These are phyloP conservation scores for Acmispon strigosus DNA, from an alignment of 306 rosid species.

Conservation along the genomic window DNA sequence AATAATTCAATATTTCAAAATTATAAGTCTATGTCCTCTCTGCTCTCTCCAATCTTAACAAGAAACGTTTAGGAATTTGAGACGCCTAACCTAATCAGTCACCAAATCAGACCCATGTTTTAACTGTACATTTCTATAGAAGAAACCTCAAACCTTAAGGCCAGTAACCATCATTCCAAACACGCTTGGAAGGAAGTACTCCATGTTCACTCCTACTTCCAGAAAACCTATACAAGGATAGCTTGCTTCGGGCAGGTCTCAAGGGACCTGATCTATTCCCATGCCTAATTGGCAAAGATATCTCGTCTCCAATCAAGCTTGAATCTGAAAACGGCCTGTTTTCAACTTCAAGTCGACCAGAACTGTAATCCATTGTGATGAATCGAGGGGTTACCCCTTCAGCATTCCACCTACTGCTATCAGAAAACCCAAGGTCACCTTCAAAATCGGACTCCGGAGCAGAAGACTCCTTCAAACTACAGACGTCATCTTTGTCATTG, in stretches of 20 bases:
- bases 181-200: constrained; percentile 48
- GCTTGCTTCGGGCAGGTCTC: constrained; percentile 64
- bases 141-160: constrained; percentile 36
- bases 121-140: constrained; percentile 56
- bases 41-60: constrained; percentile 19
- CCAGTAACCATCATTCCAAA: constrained; percentile 41
- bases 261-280: constrained; percentile 88
- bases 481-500: constrained; percentile 64
- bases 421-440: constrained; percentile 62
- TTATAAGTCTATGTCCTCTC: constrained; percentile 39
- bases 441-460: constrained; percentile 61
- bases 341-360: constrained; percentile 79
- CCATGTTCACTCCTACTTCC: constrained; percentile 86
- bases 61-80: constrained; percentile 24
- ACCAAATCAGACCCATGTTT: constrained; percentile 29
- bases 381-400: constrained; percentile 56
- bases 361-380: constrained; percentile 86
- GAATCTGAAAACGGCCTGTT: constrained; percentile 69
- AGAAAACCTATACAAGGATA: constrained; percentile 41
- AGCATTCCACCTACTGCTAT: constrained; percentile 77
- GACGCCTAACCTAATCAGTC: constrained; percentile 41
- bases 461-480: constrained; percentile 66
- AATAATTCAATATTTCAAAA: constrained; percentile 60
- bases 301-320: constrained; percentile 50
- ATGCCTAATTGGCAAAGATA: constrained; percentile 54